Evolutionary conservation across 106 monocot genomes (phyloP).

Genomic region (Triglochin maritima): DNA sequence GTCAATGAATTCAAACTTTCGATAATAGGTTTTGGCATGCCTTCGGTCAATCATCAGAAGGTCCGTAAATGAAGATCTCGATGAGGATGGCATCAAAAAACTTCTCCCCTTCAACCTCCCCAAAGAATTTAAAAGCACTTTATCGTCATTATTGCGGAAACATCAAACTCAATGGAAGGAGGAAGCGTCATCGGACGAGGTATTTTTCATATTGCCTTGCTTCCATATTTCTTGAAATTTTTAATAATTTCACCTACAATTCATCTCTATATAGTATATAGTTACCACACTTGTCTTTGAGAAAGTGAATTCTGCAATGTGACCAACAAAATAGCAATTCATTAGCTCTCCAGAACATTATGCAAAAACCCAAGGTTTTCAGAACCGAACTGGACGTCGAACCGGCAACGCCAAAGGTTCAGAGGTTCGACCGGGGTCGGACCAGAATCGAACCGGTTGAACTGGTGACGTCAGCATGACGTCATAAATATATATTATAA

Average conservation of each 20-base stretch:
- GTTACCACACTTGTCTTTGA: no score
- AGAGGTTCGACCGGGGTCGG: no score
- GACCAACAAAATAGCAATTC: no score
- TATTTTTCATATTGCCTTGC: neutral
- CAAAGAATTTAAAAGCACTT: conserved; percentile 13
- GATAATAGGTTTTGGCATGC: conserved; percentile 36
- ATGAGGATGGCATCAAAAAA: conserved; percentile 18
- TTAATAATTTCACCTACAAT: neutral
- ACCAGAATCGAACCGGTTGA: no score
- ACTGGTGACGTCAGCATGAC: no score
- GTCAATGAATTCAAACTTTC: neutral
- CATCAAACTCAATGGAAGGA: conserved; percentile 32
- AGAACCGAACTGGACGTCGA: no score
- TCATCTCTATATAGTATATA: no score
- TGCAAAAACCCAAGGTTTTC: no score
- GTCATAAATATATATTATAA: no score
- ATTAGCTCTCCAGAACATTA: no score
- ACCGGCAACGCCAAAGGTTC: no score
- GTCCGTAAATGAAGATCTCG: conserved; percentile 12
- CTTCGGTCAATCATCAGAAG: conserved; percentile 42
- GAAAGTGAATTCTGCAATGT: no score
- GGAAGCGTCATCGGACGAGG: conserved; percentile 31
- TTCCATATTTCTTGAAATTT: neutral
- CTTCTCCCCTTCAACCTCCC: conserved; percentile 27
- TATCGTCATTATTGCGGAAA: conserved; percentile 18